Evolutionary conservation across 768 basidiomycete genomes (phyloP).

Genomic region (Pleurotus pulmonarius): DNA sequence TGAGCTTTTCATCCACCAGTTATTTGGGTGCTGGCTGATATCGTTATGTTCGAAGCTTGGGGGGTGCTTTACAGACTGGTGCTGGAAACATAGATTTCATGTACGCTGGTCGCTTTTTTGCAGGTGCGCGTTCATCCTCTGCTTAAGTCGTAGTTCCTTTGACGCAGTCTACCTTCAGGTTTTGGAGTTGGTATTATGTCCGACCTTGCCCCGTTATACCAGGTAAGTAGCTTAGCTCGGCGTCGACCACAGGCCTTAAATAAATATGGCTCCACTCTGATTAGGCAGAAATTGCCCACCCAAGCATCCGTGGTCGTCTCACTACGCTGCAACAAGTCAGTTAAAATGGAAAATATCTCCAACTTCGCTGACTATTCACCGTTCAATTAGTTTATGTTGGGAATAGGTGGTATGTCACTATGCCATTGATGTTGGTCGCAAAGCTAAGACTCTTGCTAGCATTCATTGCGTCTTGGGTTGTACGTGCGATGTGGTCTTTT

Average conservation of each 20-base stretch:
- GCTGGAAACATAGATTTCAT: constrained; percentile 44
- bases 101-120: constrained; percentile 48
- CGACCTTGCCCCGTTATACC: constrained; percentile 49
- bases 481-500: constrained; percentile 6
- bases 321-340: constrained; percentile 47
- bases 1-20: constrained; percentile 12
- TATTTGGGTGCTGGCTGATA: not conserved
- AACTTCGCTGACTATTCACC: not conserved
- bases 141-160: not conserved
- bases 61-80: constrained; percentile 43
- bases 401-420: constrained; percentile 33
- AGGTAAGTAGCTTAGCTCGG: constrained; percentile 21
- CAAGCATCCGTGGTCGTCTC: constrained; percentile 50
- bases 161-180: constrained; percentile 13
- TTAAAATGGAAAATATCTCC: not conserved
- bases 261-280: not conserved
- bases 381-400: constrained; percentile 39
- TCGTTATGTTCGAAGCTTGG: constrained; percentile 22
- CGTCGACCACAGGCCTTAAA: too few species aligned
- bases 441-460: constrained; percentile 23
- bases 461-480: constrained; percentile 46
- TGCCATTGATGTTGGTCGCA: not conserved
- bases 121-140: constrained; percentile 23
- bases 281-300: constrained; percentile 53
- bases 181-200: constrained; percentile 46